Conservation (phyloP, 257 asterid genomes). For the Gentiana straminea region DNA sequence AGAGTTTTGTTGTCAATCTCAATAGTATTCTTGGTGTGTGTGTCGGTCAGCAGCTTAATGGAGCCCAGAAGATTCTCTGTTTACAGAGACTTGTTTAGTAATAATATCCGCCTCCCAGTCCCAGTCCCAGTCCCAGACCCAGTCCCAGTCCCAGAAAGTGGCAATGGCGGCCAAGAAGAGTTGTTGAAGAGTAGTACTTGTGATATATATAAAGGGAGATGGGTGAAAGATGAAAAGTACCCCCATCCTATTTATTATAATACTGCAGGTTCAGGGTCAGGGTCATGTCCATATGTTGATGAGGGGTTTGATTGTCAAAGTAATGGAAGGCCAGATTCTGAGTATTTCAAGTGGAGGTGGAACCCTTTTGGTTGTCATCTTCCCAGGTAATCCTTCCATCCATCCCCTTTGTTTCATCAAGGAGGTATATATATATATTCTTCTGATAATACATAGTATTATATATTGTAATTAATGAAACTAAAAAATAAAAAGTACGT, state of each 20-base stretch:
- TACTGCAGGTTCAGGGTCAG: constrained; percentile 16
- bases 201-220: constrained; percentile 57
- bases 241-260: constrained; percentile 36
- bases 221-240: constrained; percentile 75
- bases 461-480: too few relatives aligned
- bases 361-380: constrained; percentile 78
- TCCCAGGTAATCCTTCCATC: constrained; percentile 47
- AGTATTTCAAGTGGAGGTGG: constrained; percentile 87
- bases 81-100: constrained; percentile 27
- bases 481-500: too few relatives aligned
- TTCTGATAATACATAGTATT: too few relatives aligned
- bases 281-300: constrained; percentile 85
- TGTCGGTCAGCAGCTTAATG: too few relatives aligned
- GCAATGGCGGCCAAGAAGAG: background rate
- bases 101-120: constrained; percentile 12
- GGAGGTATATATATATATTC: background rate
- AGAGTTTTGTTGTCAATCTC: too few relatives aligned
- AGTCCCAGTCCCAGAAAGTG: background rate
- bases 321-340: constrained; percentile 83
- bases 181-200: constrained; percentile 16
- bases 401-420: background rate
- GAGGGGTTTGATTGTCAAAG: constrained; percentile 79
- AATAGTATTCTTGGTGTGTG: too few relatives aligned
- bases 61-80: constrained; percentile 27
- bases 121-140: constrained; percentile 29